These are phyloP conservation scores for Marasmius tenuissimus DNA, from an alignment of 1,284 basidiomycete genomes.

Conservation along the genomic window DNA sequence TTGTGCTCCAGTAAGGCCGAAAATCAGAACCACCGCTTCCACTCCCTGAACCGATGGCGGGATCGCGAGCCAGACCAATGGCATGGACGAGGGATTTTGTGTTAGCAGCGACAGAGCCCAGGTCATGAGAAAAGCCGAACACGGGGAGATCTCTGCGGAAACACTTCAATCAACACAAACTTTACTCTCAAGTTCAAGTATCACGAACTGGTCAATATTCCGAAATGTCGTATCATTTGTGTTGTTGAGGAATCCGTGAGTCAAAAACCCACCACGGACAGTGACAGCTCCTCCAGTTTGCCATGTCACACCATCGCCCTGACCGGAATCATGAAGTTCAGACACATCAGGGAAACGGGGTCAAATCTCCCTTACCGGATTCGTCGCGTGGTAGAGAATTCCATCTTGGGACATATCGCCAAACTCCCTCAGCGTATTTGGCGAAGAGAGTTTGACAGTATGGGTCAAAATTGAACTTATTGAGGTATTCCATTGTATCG, in stretches of 20 bases:
- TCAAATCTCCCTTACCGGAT: background rate
- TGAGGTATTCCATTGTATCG: constrained; percentile 11
- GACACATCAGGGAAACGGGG: background rate
- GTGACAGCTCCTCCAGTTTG: background rate
- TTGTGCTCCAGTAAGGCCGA: background rate
- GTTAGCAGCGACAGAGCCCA: background rate
- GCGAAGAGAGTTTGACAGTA: background rate
- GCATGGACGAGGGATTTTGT: background rate
- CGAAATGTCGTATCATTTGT: background rate
- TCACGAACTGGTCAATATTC: background rate
- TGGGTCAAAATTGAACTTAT: background rate
- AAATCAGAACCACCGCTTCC: background rate
- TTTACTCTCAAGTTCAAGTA: background rate
- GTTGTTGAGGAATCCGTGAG: background rate
- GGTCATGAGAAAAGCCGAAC: background rate
- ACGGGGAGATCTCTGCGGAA: background rate
- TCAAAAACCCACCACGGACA: background rate
- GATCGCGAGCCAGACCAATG: background rate
- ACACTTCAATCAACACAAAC: too few relatives aligned
- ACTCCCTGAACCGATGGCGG: background rate
- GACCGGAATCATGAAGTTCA: background rate
- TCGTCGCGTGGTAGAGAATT: constrained; percentile 9
- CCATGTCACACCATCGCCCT: background rate
- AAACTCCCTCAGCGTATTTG: constrained; percentile 21
- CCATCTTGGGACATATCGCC: constrained; percentile 35